Conservation (phyloP, 1,284 basidiomycete species). For the Fomitiporia mediterranea region DNA sequence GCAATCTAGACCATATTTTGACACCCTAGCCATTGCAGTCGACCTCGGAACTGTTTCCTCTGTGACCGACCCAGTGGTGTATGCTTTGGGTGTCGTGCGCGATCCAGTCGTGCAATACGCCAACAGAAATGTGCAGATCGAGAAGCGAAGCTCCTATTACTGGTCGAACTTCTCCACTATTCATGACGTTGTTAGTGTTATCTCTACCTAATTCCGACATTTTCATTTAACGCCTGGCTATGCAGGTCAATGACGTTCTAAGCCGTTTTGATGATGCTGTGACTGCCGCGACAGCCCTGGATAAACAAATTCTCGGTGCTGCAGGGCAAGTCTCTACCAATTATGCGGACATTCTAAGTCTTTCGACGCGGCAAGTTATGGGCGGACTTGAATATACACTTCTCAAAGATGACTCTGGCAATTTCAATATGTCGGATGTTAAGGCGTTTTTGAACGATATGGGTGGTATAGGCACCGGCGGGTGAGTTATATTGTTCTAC, state of each 20-base stretch:
- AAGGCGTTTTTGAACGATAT: constrained; percentile 20
- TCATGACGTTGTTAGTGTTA: constrained; percentile 22
- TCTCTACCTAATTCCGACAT: constrained; percentile 12
- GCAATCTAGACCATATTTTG: neutral
- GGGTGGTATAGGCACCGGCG: constrained; percentile 3
- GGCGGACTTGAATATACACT: constrained; percentile 38
- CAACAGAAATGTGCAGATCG: constrained; percentile 21
- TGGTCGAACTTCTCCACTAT: constrained; percentile 23
- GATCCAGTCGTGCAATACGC: constrained; percentile 36
- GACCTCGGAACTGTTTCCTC: constrained; percentile 27
- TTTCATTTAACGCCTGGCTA: constrained; percentile 13
- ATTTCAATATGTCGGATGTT: constrained; percentile 25
- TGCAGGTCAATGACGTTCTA: constrained; percentile 37
- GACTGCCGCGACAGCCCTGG: constrained; percentile 31
- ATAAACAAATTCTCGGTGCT: constrained; percentile 32
- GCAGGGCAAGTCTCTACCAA: constrained; percentile 29
- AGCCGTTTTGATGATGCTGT: constrained; percentile 33
- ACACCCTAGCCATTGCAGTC: constrained; percentile 30
- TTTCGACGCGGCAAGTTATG: constrained; percentile 38
- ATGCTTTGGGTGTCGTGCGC: constrained; percentile 38
- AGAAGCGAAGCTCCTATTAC: constrained; percentile 33
- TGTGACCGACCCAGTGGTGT: constrained; percentile 33
- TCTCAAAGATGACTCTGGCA: constrained; percentile 26
- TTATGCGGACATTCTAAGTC: constrained; percentile 37
- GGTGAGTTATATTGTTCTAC: neutral